Evolutionary conservation across 1,284 basidiomycete species (phyloP), one percentile per base, ranked within the genome.

Genomic region (Marasmius sp.): DNA sequence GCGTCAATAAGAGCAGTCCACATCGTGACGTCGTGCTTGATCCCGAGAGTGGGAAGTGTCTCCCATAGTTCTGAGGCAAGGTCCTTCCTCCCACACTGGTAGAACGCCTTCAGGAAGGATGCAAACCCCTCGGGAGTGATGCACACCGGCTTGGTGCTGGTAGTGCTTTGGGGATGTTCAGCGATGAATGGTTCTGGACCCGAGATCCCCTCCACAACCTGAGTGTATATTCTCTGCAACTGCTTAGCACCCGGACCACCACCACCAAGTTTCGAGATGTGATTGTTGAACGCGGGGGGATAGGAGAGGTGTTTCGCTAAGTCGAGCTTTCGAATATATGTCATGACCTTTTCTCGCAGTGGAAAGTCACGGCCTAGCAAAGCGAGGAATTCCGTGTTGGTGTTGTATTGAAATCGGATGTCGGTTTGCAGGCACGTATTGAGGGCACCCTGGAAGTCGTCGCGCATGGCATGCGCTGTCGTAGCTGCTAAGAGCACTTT

Each of bases 1-100:
- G 85, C 83, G 60, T 87, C 83, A 51, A 93, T 75, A 48, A 91
- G 78, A 16, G 85, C 81, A 27, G 85, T 90, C 88, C 88, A 92
- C 62, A 84, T 78, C 22, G 77, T 74, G 10, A 82, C 71, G 1
- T 80, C 79, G 16, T 85, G 85, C 41, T 64, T 73, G 20, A 88
- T 70, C 1, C 80, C 81, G n/a, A 81, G 71, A 27, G 71, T 69
- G 12, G 75, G 59, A 75, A 91, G 81, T 65, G 89, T 86, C 43
- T 84, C 78, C 91, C 90, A 92, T 6, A 92, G 68, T 37, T 73
- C 73, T 51, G 80, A 80, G 0, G 85, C 89, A 18, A 87, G 70
- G 59, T 89, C 85, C 48, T 78, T 75, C 51, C 80, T 75, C 36
- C 80, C 75, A 63, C 80, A 80, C 59, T 75, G 77, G 51, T 91